Base-by-base conservation (phyloP, 2,329 filamentous ascomycete genomes). In the Iodosphaeria phyllophila region DNA sequence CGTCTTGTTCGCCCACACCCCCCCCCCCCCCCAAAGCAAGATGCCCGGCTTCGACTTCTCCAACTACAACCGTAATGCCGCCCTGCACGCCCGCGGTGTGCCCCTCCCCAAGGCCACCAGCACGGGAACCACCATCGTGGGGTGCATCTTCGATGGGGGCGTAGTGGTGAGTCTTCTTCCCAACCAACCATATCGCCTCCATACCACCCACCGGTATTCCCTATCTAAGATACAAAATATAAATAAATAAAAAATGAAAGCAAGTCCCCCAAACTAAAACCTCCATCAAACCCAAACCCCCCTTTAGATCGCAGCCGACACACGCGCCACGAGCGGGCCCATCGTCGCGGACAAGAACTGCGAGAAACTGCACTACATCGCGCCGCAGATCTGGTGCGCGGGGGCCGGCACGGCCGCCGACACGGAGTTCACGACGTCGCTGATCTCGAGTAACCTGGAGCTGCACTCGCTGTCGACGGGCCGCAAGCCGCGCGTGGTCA, bases 291-390 rank as follows among this genome's bases (percentile, higher is more conserved):
- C 16, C 13, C 14, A n/a, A n/a, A n/a, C n/a, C 17, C 20, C 20
- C 14, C n/a, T 19, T 12, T 17, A 84, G 77, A 95, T 98, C 54
- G 89, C 89, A 35, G 89, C 89, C 58, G 89, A 98, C 58, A 98
- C 89, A 37, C 73, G 89, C 68, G 89, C 89, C 35, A 98, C 89
- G 23, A 91, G 79, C 36, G 89, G 89, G 18, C 84, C 89, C 38
- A 98, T 98, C 55, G 89, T 98, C 41, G 91, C 91, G 54, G 89
- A 98, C 70, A 98, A 98, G 80, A 98, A 98, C 68, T 95, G 89
- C 63, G 86, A 98, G 60, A 98, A 98, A 63, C 74, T 98, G 36
- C 89, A 98, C 61, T 98, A 91, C 64, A 98, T 98, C 52, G 67
- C 89, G 21, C 86, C 89, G 31, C 83, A 93, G 54, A 98, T 98